Evolutionary conservation across 2,329 filamentous ascomycete genomes (phyloP).

Genomic region (Xylariaceae sp.): DNA sequence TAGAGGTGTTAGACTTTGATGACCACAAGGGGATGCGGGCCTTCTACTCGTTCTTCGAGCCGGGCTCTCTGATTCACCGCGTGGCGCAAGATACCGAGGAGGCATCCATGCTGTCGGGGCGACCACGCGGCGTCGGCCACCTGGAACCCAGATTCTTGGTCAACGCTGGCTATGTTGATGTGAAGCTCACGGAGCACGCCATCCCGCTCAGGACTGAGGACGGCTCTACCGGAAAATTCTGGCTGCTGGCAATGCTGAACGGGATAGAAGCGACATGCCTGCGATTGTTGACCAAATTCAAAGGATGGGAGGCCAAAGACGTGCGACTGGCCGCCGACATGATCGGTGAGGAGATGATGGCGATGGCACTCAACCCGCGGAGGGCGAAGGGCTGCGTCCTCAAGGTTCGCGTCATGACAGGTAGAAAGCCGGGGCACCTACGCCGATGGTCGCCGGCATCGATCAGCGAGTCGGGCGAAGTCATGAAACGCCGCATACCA

Average conservation of each 20-base stretch:
- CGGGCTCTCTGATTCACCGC: constrained; percentile 36
- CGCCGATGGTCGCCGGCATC: constrained; percentile 21
- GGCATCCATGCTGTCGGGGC: constrained; percentile 37
- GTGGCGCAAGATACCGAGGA: constrained; percentile 33
- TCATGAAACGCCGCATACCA: constrained; percentile 1
- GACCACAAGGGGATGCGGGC: constrained; percentile 32
- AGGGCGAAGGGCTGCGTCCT: constrained; percentile 35
- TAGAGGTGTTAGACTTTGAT: constrained; percentile 49
- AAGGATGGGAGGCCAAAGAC: constrained; percentile 43
- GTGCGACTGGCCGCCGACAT: constrained; percentile 40
- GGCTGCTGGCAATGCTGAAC: constrained; percentile 45
- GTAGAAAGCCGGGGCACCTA: constrained; percentile 37
- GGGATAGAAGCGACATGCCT: constrained; percentile 41
- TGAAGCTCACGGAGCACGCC: constrained; percentile 38
- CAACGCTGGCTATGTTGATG: constrained; percentile 44
- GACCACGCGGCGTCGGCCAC: constrained; percentile 37
- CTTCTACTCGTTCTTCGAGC: constrained; percentile 33
- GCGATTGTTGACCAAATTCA: constrained; percentile 43
- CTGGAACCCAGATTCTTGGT: constrained; percentile 37
- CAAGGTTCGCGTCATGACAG: constrained; percentile 41
- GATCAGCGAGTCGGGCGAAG: constrained; percentile 12
- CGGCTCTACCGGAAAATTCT: constrained; percentile 43
- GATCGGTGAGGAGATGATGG: constrained; percentile 40
- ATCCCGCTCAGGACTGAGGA: constrained; percentile 40
- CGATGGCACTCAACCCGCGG: constrained; percentile 38